phyloP scores from a whole-genome alignment of 495 filamentous ascomycete genomes.

The Aspergillus kassunensis region DNA sequence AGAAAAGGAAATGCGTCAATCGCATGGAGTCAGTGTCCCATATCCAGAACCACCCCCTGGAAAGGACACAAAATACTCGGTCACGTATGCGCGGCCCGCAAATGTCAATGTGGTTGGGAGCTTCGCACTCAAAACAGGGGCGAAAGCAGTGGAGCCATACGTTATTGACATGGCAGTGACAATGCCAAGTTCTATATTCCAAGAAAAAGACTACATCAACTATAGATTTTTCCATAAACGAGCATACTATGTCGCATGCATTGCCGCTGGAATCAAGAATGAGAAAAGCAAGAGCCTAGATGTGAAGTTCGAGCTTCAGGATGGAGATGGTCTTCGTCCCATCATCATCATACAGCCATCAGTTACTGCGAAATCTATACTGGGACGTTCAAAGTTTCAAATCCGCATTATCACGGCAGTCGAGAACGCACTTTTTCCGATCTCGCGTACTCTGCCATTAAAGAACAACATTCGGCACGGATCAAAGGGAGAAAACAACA shows the following conservation, averaged over 20 bases:
- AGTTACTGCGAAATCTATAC: conserved; percentile 21
- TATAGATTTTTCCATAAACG: conserved; percentile 92
- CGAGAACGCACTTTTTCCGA: conserved; percentile 61
- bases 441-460: conserved; percentile 62
- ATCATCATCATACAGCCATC: conserved; percentile 55
- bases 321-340: conserved; percentile 77
- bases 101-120: conserved; percentile 87
- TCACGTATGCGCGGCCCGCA: conserved; percentile 69
- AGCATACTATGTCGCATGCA: conserved; percentile 81
- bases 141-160: conserved; percentile 52
- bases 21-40: conserved; percentile 64
- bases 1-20: conserved; percentile 60
- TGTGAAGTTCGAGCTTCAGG: conserved; percentile 60
- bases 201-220: conserved; percentile 93
- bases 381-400: conserved; percentile 42
- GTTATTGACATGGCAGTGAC: conserved; percentile 78
- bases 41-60: conserved; percentile 75
- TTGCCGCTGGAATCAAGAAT: conserved; percentile 65
- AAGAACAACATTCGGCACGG: conserved; percentile 63
- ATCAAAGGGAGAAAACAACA: conserved; percentile 29
- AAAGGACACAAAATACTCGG: conserved; percentile 70
- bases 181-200: conserved; percentile 76
- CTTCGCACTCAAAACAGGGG: conserved; percentile 71
- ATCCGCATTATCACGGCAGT: conserved; percentile 78
- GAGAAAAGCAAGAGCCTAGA: conserved; percentile 48